Percentiles rank a stretch among this genome's conserved stretches.
Conservation (phyloP, 2,329 filamentous ascomycete genomes). For the Onygenales sp. region DNA sequence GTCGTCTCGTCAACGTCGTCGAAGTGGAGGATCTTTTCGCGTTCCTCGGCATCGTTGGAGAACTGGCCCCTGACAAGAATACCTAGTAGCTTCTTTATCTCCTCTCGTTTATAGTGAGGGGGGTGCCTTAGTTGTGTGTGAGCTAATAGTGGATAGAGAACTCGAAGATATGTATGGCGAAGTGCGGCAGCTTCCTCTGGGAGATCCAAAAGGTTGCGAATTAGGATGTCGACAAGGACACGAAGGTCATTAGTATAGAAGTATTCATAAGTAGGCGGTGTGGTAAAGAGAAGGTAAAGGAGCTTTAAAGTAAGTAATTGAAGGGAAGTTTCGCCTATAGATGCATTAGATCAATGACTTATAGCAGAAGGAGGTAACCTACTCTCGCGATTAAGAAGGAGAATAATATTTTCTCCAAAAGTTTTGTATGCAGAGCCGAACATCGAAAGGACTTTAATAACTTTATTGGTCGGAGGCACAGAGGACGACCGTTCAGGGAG, state of each 20-base stretch:
- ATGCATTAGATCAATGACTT: conserved; percentile 7
- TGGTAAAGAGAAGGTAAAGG: conserved; percentile 90
- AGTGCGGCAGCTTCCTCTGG: conserved; percentile 67
- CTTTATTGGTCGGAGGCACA: conserved; percentile 70
- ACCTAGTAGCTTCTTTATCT: conserved; percentile 66
- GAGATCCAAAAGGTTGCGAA: conserved; percentile 91
- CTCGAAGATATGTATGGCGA: conserved; percentile 87
- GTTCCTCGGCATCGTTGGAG: conserved; percentile 40
- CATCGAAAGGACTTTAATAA: conserved; percentile 80
- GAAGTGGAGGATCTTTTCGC: conserved; percentile 39
- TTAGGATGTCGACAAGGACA: conserved; percentile 88
- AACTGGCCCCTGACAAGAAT: conserved; percentile 66
- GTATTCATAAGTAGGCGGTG: conserved; percentile 84
- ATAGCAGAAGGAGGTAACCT: conserved; percentile 7
- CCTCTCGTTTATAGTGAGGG: conserved; percentile 83
- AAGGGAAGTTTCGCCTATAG: conserved; percentile 67
- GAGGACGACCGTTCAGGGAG: conserved; percentile 25
- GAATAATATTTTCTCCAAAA: conserved; percentile 94
- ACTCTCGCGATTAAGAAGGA: conserved; percentile 86
- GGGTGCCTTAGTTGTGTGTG: conserved; percentile 83
- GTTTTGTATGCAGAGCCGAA: conserved; percentile 78
- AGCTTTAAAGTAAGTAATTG: conserved; percentile 96
- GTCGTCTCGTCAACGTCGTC: conserved; percentile 42
- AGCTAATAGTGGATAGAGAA: conserved; percentile 79
- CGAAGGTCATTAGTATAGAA: conserved; percentile 97